These are phyloP conservation scores for Cystofilobasidium capitatum DNA, from an alignment of 768 basidiomycete species.

Conservation along the genomic window DNA sequence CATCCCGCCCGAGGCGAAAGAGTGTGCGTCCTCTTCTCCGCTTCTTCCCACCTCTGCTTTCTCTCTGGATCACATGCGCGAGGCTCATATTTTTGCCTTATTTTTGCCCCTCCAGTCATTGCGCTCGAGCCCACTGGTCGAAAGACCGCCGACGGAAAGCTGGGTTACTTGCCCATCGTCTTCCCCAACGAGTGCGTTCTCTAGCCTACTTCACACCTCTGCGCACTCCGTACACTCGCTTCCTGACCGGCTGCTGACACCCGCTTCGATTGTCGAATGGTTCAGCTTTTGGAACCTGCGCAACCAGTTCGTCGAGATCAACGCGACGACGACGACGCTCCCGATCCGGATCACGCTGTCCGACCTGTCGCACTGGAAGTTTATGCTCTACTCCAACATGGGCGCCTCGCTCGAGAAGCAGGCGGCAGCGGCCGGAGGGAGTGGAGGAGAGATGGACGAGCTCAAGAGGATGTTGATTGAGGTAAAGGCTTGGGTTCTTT, in stretches of 20 bases:
- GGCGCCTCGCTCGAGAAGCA: constrained; percentile 21
- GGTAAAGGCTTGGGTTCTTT: constrained; percentile 25
- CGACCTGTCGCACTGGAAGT: constrained; percentile 54
- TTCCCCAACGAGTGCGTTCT: constrained; percentile 71
- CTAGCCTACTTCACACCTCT: background rate
- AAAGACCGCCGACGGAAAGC: constrained; percentile 15
- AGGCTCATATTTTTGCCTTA: constrained; percentile 1
- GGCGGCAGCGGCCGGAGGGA: constrained; percentile 22
- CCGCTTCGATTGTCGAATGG: background rate
- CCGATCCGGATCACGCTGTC: constrained; percentile 75
- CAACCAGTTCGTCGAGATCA: constrained; percentile 73
- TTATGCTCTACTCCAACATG: constrained; percentile 67
- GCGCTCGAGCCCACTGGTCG: constrained; percentile 49
- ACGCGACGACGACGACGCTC: constrained; percentile 63
- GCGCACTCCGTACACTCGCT: background rate
- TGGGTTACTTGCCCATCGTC: constrained; percentile 71
- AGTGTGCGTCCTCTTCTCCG: constrained; percentile 47
- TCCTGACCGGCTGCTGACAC: background rate
- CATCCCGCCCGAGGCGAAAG: constrained; percentile 52
- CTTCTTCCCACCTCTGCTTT: background rate
- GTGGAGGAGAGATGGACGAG: constrained; percentile 57
- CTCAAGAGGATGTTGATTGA: constrained; percentile 80
- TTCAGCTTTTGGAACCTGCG: constrained; percentile 41
- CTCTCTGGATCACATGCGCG: no score
- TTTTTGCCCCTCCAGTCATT: constrained; percentile 46